Evolutionary conservation across 768 basidiomycete species (phyloP).

Genomic region (Clavulina sp.): DNA sequence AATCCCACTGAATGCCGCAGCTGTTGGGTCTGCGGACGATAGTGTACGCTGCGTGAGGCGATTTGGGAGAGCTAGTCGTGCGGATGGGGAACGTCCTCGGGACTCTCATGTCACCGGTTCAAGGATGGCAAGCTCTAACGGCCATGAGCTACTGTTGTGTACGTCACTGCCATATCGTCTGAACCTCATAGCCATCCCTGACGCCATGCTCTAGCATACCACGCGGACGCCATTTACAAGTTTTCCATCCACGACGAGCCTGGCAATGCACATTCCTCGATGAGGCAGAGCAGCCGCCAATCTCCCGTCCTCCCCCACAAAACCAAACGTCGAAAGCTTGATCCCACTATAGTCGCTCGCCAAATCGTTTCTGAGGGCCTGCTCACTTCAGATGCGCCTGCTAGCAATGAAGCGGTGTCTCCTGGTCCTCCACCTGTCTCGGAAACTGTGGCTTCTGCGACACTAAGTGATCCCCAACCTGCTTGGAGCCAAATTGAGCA

Average conservation of each 20-base stretch:
- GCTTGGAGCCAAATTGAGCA: too few species aligned
- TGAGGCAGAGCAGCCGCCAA: constrained; percentile 2
- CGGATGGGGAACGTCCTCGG: constrained; percentile 21
- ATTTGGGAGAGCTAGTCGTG: constrained; percentile 38
- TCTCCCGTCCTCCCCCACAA: background rate
- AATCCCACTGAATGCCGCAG: constrained; percentile 26
- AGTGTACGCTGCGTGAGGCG: constrained; percentile 61
- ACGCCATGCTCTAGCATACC: constrained; percentile 36
- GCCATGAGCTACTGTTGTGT: constrained; percentile 44
- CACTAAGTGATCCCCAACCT: too few species aligned
- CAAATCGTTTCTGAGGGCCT: too few species aligned
- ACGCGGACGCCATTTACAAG: constrained; percentile 51
- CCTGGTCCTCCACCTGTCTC: too few species aligned
- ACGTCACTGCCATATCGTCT: too few species aligned
- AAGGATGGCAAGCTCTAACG: constrained; percentile 51
- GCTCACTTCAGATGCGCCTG: too few species aligned
- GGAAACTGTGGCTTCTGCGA: too few species aligned
- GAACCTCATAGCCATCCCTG: background rate
- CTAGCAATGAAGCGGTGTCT: too few species aligned
- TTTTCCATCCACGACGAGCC: constrained; percentile 58
- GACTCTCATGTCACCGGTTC: constrained; percentile 58
- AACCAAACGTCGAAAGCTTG: background rate
- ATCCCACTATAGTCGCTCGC: background rate
- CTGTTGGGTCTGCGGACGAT: constrained; percentile 27
- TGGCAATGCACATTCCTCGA: constrained; percentile 10